phyloP scores from a whole-genome alignment of 768 basidiomycete genomes.

The Dendrothele bispora region DNA sequence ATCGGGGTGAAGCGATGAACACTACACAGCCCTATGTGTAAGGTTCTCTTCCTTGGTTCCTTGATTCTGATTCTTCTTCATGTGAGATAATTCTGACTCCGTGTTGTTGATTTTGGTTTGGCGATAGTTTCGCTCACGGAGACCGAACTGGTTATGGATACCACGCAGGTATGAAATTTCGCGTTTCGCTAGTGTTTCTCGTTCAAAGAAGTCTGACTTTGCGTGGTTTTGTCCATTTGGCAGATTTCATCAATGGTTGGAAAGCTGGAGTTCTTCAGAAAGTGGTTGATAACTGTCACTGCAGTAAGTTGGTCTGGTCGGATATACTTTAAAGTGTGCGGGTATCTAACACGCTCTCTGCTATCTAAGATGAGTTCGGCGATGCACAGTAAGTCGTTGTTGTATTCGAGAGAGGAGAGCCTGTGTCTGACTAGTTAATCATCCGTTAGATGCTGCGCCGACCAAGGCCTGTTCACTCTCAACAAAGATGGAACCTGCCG shows the following conservation, averaged over 20 bases:
- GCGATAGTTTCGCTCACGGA: conserved; percentile 46
- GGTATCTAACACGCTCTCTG: no score
- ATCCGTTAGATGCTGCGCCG: conserved; percentile 45
- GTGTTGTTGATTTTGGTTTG: not conserved
- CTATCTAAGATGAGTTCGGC: no score
- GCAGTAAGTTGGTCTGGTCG: conserved; percentile 21
- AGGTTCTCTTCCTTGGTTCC: conserved; percentile 13
- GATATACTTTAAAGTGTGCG: not conserved
- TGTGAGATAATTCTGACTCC: no score
- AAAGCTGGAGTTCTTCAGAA: conserved; percentile 55
- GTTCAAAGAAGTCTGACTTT: not conserved
- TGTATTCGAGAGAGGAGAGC: no score
- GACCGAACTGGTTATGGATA: conserved; percentile 66
- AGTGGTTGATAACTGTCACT: conserved; percentile 55
- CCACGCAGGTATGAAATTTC: conserved; percentile 50
- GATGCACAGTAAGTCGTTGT: no score
- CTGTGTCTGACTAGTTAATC: no score
- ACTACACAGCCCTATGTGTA: conserved; percentile 54
- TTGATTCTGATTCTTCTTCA: no score
- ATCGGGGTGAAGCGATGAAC: conserved; percentile 46
- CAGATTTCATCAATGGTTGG: conserved; percentile 66
- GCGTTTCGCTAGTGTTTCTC: no score
- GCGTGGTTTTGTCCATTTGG: no score
- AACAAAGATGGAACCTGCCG: conserved; percentile 39
- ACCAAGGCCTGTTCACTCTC: conserved; percentile 44